Base-by-base conservation (phyloP, 78 protist species). In the Dictyostelium purpureum region DNA sequence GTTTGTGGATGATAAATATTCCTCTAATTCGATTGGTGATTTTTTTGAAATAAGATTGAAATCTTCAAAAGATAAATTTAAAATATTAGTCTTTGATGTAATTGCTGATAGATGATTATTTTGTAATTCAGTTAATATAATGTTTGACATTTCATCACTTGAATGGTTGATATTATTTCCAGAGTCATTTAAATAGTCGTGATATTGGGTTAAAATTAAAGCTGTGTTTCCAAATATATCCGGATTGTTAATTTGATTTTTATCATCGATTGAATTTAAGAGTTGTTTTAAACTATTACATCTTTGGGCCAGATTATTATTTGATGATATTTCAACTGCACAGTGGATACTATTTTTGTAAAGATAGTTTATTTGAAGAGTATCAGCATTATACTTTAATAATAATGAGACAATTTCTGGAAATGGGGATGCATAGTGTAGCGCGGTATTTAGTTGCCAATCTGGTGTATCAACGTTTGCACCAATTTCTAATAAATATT, bases 161-260 rank as follows among this genome's bases (percentile, higher is more conserved):
- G 31, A 0, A 66, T 65, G 2, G 11, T 54, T 11, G 11, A n/a
- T 7, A 56, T 56, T 56, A 56, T 56, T 56, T 6, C 35, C 11
- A 66, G 21, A 38, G 28, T 28, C 21, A 47, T 26, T 45, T 24
- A 14, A 16, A 73, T 1, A 28, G 12, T 21, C 12, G 45, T 73
- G 14, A 24, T 24, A 35, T 45, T 45, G 59, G 24, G 59, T 45
- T 43, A 73, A 12, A 19, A n/a, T n/a, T 73, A 73, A 73, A 28
- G 79, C 45, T 21, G 63, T 73, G 45, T 73, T 73, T 9, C 56
- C 79, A 31, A 73, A 73, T 47, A 73, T 43, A 47, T 73, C 79
- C 12, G 2, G 42, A 2, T 24, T 2, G 26, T 73, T 73, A 0
- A 73, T 43, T 37, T n/a, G 12, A 31, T 43, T 33, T 11, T 12